Base-by-base conservation (phyloP, 73 alveolate species). In the Uronychia setigera region DNA sequence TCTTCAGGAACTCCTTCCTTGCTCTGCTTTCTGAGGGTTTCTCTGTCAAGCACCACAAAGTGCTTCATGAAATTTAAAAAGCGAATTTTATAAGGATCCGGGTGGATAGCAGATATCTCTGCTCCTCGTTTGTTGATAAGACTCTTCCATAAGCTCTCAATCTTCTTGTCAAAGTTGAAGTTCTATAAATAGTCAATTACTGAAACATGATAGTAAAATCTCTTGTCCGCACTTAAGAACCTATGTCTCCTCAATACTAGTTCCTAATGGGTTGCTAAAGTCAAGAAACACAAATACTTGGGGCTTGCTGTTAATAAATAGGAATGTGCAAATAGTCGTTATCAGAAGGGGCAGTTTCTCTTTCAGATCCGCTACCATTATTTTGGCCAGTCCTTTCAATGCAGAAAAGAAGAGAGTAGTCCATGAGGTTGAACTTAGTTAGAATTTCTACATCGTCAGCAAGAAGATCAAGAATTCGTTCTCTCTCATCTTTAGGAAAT, bases 151-250 rank as follows among this genome's bases (percentile, higher is more conserved):
- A 76, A 82, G 84, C 93, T 82, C 84, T 97, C 99, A 26, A 90
- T 29, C 31, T 58, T 85, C 85, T 97, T 97, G 81, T 79, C 91
- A 58, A 78, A 83, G 81, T 95, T 95, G 89, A 90, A 97, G 80
- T 90, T 90, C 76, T 95, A 95, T 46, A 97, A 87, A 87, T 95
- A 97, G 89, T 97, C 99, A 76, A 97, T 97, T 33, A 97, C 91
- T 25, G 97, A 96, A 14, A 97, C 77, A 80, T 95, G 98, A 84
- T 97, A 97, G 59, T 90, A 86, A 88, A 76, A 95, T 77, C 87
- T 90, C 30, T 86, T 90, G 82, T 88, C 35, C 58, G 87, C 83
- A 27, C 94, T 85, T 1, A 82, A 11, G 57, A 81, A 90, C 80
- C 31, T 81, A 59, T 91, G 96, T 32, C 95, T 77, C 31, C 57